Evolutionary conservation across 306 rosid species (phyloP).

Genomic region (Boehmeria nivea): DNA sequence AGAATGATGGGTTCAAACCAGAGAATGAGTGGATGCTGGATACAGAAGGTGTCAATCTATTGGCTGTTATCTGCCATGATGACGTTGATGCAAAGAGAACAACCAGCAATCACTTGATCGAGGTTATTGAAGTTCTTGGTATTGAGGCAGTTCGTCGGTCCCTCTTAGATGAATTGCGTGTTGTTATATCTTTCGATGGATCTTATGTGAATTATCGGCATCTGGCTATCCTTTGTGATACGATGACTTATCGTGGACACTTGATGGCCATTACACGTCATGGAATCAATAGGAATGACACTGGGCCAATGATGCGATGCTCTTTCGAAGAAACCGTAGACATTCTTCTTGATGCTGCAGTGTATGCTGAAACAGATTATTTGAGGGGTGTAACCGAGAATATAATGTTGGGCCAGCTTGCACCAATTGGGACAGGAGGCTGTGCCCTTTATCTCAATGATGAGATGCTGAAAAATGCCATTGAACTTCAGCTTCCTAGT

Average conservation of each 20-base stretch:
- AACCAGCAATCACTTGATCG: slow-evolving; percentile 94
- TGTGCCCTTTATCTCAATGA: slow-evolving; percentile 83
- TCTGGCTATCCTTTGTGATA: slow-evolving; percentile 95
- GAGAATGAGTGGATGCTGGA: slow-evolving; percentile 98
- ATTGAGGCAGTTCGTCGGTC: slow-evolving; percentile 95
- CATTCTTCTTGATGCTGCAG: slow-evolving; percentile 96
- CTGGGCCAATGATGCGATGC: slow-evolving; percentile 99
- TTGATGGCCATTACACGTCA: slow-evolving; percentile 99
- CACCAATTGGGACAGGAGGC: slow-evolving; percentile 94
- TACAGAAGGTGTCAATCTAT: slow-evolving; percentile 95
- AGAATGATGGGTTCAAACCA: slow-evolving; percentile 74
- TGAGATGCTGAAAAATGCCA: slow-evolving; percentile 94
- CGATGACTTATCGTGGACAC: slow-evolving; percentile 98
- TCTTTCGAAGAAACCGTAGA: slow-evolving; percentile 98
- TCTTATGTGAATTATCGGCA: slow-evolving; percentile 95
- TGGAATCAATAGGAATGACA: slow-evolving; percentile 90
- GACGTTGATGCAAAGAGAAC: slow-evolving; percentile 90
- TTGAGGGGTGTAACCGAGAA: slow-evolving; percentile 95
- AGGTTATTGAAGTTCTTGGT: slow-evolving; percentile 95
- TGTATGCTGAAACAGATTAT: slow-evolving; percentile 79
- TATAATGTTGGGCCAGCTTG: slow-evolving; percentile 95
- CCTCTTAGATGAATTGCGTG: slow-evolving; percentile 82
- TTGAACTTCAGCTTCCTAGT: slow-evolving; percentile 95
- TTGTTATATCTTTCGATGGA: slow-evolving; percentile 95
- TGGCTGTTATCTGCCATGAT: slow-evolving; percentile 89